Evolutionary conservation across 129 eudicot species (phyloP).

Genomic region (Arctium lappa): DNA sequence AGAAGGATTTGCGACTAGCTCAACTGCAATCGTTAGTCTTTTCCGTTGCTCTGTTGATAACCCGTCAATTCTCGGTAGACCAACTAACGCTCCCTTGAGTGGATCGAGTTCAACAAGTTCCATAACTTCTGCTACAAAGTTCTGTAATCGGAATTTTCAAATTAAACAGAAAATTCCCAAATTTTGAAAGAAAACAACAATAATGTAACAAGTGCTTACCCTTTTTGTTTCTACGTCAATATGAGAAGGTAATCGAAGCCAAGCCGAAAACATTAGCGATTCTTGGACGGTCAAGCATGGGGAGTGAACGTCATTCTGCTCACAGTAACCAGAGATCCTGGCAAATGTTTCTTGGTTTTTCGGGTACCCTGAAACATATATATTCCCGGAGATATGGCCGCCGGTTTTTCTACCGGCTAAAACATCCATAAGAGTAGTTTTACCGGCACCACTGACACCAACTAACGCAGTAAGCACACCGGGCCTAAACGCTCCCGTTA

Average conservation of each 20-base stretch:
- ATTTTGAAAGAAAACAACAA: not conserved
- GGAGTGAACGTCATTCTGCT: conserved; percentile 88
- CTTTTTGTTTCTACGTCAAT: conserved; percentile 50
- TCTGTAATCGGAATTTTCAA: conserved; percentile 36
- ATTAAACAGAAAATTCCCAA: not conserved
- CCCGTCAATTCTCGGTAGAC: conserved; percentile 87
- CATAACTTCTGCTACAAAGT: conserved; percentile 82
- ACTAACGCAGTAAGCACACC: conserved; percentile 94
- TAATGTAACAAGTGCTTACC: conserved; percentile 29
- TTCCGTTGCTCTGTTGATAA: conserved; percentile 91
- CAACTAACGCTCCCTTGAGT: conserved; percentile 67
- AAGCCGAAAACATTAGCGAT: conserved; percentile 81
- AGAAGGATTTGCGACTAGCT: conserved; percentile 95
- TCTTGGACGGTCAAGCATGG: conserved; percentile 85
- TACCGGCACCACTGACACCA: conserved; percentile 99
- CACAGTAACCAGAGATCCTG: conserved; percentile 89
- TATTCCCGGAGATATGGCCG: conserved; percentile 67
- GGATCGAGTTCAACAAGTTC: conserved; percentile 87
- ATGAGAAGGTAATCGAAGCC: conserved; percentile 83
- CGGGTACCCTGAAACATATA: conserved; percentile 78
- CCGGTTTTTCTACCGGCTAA: conserved; percentile 97
- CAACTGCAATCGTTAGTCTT: conserved; percentile 92
- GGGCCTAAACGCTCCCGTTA: conserved; percentile 87
- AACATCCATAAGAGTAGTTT: conserved; percentile 97
- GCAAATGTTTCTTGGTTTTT: conserved; percentile 96